Evolutionary conservation across 2,329 filamentous ascomycete species (phyloP), one percentile per base, ranked within the genome.

Genomic region (Xylaria sp.): DNA sequence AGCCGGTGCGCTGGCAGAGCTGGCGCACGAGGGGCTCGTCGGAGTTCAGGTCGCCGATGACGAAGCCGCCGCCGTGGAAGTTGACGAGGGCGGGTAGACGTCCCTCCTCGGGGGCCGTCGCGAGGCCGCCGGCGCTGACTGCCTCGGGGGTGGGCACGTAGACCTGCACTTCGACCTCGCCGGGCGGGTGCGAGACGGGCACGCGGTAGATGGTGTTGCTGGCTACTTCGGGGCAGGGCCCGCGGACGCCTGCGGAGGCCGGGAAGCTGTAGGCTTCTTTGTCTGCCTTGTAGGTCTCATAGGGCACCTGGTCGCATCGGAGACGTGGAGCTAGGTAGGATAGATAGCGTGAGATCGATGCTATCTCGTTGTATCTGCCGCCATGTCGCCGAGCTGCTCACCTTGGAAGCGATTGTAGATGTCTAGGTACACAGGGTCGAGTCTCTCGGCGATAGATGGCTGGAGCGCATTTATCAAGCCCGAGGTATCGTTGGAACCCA

Each of bases 21-120:
- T 86, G 83, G 61, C 80, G 79, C 79, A 84, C 85, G 65, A 86
- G 82, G 70, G 85, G 81, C 2, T 81, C 78, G 76, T 87, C 85
- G 0, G 84, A 85, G 23, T 84, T 81, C 13, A 86, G 77, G 67
- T 85, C 84, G 1, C 85, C 85, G 1, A 86, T 79, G 0, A 83
- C 84, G 81, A 84, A 87, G 34, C 82, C 82, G 25, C 85, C 85
- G 20, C 85, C 84, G 67, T 87, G 84, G 65, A 80, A 86, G 73
- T 85, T 82, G 57, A 86, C 73, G 58, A 86, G 83, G 3, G 84
- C 84, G 0, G 84, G 84, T 76, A 84, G 84, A 0, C 80, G 79
- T 0, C 83, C 68, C 6, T 57, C 68, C 6, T 57, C 71, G 2
- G 70, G 20, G 9, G 41, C 63, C 2, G 69, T 65, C 2, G 69